Base-by-base conservation (phyloP, 192 early-diverging fungal species). In the Kickxella alabastrina region DNA sequence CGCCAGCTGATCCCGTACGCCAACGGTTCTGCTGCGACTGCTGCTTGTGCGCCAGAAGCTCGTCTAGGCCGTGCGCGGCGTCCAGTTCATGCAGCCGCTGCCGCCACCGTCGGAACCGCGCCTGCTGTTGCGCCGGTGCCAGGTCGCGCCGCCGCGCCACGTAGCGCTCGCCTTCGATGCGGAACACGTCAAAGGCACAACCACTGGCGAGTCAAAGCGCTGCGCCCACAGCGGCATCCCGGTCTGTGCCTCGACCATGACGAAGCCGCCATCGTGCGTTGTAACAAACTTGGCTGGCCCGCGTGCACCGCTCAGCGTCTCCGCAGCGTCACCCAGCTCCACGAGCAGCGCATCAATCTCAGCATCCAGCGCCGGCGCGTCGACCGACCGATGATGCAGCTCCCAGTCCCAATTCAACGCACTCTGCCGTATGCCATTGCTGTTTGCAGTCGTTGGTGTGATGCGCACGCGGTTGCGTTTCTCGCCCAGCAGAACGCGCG, bases 121-220 rank as follows among this genome's bases (percentile, higher is more conserved):
- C 21, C 49, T 57, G 58, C 59, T 75, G 40, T 32, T 61, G 50
- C 43, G 49, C 24, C 24, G 62, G 53, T 49, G 69, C 46, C 40
- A 75, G 57, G 18, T 64, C 47, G 32, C 65, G 71, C 38, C 42
- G 14, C 17, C 57, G 55, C 10, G 65, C 71, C 4, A 75, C 71
- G 21, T 63, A 58, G 51, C 62, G 31, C 19, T 43, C 41, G 49
- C 61, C 42, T 18, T 59, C 51, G 12, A 80, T 49, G 4, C 68
- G 54, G 40, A 80, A 80, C 15, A 85, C 79, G 36, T 84, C 81
- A 65, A 84, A 84, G 3, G 80, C 54, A 19, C 60, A 14, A 80
- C 72, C 0, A 78, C 80, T 10, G 84, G 82, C 48, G 59, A 62
- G 15, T 69, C 66, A 34, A 84, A 78, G 48, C 68, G 50, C 28